Base-by-base conservation (phyloP, 164 flowering plant genomes). In the Santalum album region DNA sequence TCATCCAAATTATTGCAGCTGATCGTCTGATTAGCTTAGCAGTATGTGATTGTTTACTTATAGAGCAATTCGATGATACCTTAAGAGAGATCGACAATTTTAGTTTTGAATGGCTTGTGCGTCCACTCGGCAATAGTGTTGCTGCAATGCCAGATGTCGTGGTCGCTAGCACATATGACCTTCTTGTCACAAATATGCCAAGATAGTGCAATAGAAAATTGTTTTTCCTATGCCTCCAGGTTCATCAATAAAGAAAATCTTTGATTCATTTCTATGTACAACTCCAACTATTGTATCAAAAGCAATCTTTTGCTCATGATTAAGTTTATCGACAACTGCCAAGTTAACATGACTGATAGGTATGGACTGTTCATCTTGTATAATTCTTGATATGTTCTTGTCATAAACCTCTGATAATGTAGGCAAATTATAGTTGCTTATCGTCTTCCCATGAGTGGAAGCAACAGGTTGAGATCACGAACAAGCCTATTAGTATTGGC, bases 141-240 rank as follows among this genome's bases (percentile, higher is more conserved):
- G 55, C 55, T 19, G 47, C 0, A 0, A 50, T 51, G n/a, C 56
- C 50, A 10, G 29, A 59, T 2, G 49, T 50, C 11, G 56, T 29
- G 1, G 39, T 42, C 7, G 55, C 40, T 27, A 51, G 10, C 10
- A 25, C 36, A 7, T 59, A 21, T 40, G 48, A 23, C 56, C 55
- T 24, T 51, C 7, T 24, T 25, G 20, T 29, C 50, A 40, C 36
- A 59, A 40, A 0, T 0, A 23, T 16, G 47, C 34, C 14, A 59
- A 12, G 4, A 51, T 10, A 1, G 26, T 47, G 0, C 26, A 25
- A 59, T 51, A 51, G 19, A 58, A 12, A 24, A 21, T 35, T 34
- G 57, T 58, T 21, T 59, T 59, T 14, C 62, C 39, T 15, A 18
- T 42, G 1, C 56, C 56, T 17, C 62, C 18, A 0, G 29, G 56